A percentile compares a stretch with the other conserved stretches of the same genome.
phyloP scores from a whole-genome alignment of 495 filamentous ascomycete genomes.

The Collariella sp. region DNA sequence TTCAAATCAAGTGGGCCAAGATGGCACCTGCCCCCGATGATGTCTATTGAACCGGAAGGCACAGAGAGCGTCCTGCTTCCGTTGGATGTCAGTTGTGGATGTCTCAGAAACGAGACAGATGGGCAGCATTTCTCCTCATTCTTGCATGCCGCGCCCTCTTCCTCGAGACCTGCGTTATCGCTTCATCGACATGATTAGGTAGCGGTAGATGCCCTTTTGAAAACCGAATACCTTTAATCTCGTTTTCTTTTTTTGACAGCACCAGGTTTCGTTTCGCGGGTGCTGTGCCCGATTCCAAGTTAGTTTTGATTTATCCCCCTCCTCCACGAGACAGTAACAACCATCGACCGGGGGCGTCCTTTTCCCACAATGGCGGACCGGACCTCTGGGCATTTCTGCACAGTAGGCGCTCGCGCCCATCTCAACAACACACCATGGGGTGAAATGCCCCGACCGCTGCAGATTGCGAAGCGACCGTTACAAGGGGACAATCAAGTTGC shows the following conservation, averaged over 20 bases:
- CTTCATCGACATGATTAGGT: slow-evolving; percentile 11
- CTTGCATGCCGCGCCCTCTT: background rate
- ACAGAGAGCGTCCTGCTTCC: background rate
- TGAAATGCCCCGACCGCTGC: slow-evolving; percentile 23
- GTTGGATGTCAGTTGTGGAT: background rate
- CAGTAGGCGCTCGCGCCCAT: background rate
- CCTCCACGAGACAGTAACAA: no score
- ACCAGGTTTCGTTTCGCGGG: background rate
- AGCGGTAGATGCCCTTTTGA: slow-evolving; percentile 3
- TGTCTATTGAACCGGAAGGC: background rate
- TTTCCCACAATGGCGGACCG: background rate
- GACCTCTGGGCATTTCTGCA: background rate
- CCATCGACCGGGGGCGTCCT: background rate
- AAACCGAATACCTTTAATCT: background rate
- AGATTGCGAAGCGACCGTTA: slow-evolving; percentile 24
- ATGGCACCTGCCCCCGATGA: background rate
- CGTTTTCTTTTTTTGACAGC: background rate
- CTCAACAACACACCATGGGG: background rate
- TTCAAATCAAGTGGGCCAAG: background rate
- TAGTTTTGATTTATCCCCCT: background rate
- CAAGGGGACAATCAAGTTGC: background rate
- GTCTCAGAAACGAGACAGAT: background rate
- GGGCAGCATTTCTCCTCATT: background rate
- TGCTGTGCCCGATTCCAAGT: no score
- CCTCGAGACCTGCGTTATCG: slow-evolving; percentile 1